phyloP scores from a whole-genome alignment of 495 filamentous ascomycete species.

The Daldinia bambusicola region DNA sequence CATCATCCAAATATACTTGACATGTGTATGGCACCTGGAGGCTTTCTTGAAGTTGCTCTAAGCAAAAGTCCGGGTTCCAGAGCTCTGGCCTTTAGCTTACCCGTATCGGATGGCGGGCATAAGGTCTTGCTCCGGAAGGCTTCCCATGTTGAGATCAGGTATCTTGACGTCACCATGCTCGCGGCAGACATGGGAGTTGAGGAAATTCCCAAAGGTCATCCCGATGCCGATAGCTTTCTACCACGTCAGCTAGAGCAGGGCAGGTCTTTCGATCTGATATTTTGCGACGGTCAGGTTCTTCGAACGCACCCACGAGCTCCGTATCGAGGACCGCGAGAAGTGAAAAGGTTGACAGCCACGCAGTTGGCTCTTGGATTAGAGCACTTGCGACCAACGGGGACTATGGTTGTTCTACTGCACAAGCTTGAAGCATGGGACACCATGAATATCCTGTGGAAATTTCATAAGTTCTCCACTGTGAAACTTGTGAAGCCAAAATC shows the following conservation, averaged over 20 bases:
- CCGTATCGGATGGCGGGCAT: slow-evolving; percentile 55
- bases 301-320: slow-evolving; percentile 55
- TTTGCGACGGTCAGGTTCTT: slow-evolving; percentile 69
- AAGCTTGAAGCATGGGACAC: slow-evolving; percentile 58
- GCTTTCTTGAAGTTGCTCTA: slow-evolving; percentile 55
- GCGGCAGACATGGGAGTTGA: slow-evolving; percentile 60
- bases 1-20: slow-evolving; percentile 56
- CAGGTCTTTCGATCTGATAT: slow-evolving; percentile 60
- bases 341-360: slow-evolving; percentile 50
- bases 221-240: slow-evolving; percentile 56
- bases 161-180: slow-evolving; percentile 66
- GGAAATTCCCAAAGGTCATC: slow-evolving; percentile 55
- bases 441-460: slow-evolving; percentile 53
- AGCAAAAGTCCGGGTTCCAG: slow-evolving; percentile 50
- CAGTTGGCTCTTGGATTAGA: slow-evolving; percentile 63
- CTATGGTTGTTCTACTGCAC: slow-evolving; percentile 63
- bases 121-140: slow-evolving; percentile 48
- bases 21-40: slow-evolving; percentile 69
- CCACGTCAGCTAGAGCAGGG: slow-evolving; percentile 41
- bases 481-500: slow-evolving; percentile 60
- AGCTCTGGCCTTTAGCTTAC: slow-evolving; percentile 58
- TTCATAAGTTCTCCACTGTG: slow-evolving; percentile 58
- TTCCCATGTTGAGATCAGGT: slow-evolving; percentile 37
- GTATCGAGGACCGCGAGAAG: slow-evolving; percentile 58
- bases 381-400: slow-evolving; percentile 57